These are phyloP conservation scores for Sporothrix dimorphospora DNA, from an alignment of 2,329 filamentous ascomycete species.

Conservation along the genomic window DNA sequence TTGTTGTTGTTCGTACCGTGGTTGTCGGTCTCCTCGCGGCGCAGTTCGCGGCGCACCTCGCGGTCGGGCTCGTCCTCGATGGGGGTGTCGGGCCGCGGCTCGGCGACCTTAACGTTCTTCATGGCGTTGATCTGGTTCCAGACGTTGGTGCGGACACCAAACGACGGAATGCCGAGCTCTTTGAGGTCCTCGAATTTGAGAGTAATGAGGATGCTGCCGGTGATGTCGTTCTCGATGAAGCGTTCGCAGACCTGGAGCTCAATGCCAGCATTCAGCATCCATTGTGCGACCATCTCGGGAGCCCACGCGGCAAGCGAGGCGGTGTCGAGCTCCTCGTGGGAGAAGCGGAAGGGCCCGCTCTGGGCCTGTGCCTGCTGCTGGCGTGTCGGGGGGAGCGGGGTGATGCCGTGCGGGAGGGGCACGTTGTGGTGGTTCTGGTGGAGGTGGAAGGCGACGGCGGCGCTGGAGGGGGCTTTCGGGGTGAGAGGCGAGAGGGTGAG, in stretches of 20 bases:
- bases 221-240: slow-evolving; percentile 92
- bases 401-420: slow-evolving; percentile 44
- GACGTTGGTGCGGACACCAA: slow-evolving; percentile 76
- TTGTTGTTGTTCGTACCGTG: neutral
- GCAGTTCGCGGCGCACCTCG: slow-evolving; percentile 52
- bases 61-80: slow-evolving; percentile 63
- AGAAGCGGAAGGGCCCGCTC: slow-evolving; percentile 60
- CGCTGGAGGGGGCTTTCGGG: slow-evolving; percentile 57
- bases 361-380: slow-evolving; percentile 26
- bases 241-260: slow-evolving; percentile 77
- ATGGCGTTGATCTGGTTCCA: slow-evolving; percentile 80
- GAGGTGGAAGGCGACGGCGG: neutral
- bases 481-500: slow-evolving; percentile 76
- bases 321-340: slow-evolving; percentile 60
- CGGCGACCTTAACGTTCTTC: slow-evolving; percentile 57
- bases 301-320: slow-evolving; percentile 67
- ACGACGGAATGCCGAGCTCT: slow-evolving; percentile 79
- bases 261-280: slow-evolving; percentile 83
- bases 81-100: slow-evolving; percentile 59
- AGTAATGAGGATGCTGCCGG: slow-evolving; percentile 83
- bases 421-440: slow-evolving; percentile 36
- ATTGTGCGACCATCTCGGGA: slow-evolving; percentile 77
- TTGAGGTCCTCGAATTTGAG: slow-evolving; percentile 86
- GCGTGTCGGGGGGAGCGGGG: slow-evolving; percentile 42
- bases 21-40: slow-evolving; percentile 37